A percentile compares a stretch with the other conserved stretches of the same genome.
Evolutionary conservation across 2,329 filamentous ascomycete genomes (phyloP).

Genomic region (Cordyceps militaris): DNA sequence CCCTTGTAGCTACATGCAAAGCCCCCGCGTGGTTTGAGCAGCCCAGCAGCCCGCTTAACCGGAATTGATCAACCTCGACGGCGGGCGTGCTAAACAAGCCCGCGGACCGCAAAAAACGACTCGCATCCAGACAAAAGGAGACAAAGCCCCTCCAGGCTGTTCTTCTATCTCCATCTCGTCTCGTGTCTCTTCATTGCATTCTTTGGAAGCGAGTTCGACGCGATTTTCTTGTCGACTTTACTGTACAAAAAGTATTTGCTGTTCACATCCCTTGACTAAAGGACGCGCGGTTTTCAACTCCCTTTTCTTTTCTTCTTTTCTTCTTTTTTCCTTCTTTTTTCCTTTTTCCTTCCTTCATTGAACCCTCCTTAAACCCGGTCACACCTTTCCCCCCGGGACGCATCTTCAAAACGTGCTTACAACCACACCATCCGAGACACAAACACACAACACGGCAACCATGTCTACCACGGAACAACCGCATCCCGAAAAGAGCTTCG

Average conservation of each 20-base stretch:
- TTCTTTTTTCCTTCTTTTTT: not conserved
- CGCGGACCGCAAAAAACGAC: not conserved
- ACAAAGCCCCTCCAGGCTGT: not conserved
- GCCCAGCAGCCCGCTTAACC: not conserved
- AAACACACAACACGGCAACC: not conserved
- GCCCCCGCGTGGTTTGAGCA: not conserved
- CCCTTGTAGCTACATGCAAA: not conserved
- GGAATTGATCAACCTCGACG: not conserved
- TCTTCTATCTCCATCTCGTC: too few species aligned
- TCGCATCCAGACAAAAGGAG: conserved; percentile 5
- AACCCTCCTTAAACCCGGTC: not conserved
- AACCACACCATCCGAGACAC: not conserved
- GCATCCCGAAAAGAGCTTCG: conserved; percentile 18
- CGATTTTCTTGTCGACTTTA: too few species aligned
- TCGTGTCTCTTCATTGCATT: too few species aligned
- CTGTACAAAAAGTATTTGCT: too few species aligned
- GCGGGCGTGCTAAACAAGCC: not conserved
- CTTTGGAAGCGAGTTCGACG: too few species aligned
- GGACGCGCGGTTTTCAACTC: too few species aligned
- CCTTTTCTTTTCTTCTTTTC: not conserved
- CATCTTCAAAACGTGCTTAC: not conserved
- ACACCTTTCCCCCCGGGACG: not conserved
- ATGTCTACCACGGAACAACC: conserved; percentile 20
- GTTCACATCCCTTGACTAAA: too few species aligned
- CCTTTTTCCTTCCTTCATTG: not conserved